Percentiles rank a stretch among this genome's conserved stretches.
Conservation (phyloP, 371 early-diverging fungal species). For the Rhizopus microsporus region DNA sequence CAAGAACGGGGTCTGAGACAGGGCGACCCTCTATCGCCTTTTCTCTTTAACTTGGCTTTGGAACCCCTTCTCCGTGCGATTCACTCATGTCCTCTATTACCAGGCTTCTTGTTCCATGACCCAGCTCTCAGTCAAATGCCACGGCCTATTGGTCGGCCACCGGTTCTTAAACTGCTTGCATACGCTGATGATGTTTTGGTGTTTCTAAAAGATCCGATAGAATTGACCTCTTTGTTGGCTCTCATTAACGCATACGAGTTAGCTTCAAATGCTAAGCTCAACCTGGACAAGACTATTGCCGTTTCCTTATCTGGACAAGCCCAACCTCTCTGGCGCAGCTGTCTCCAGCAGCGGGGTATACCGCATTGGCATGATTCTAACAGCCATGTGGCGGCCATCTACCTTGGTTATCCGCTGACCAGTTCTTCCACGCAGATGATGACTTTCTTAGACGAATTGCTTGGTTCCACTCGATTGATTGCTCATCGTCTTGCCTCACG, state of each 20-base stretch:
- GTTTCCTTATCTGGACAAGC: conserved; percentile 22
- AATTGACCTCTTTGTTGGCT: not conserved
- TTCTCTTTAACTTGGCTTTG: conserved; percentile 23
- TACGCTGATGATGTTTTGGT: conserved; percentile 20
- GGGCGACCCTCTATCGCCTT: conserved; percentile 13
- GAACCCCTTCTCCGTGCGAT: conserved; percentile 30
- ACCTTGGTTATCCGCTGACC: not conserved
- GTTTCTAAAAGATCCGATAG: not conserved
- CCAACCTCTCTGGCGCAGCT: not conserved
- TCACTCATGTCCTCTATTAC: not conserved
- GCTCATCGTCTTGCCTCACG: no score
- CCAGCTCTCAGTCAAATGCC: no score
- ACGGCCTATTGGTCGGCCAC: not conserved
- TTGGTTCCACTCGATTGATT: no score
- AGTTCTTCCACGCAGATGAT: not conserved
- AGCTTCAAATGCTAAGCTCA: conserved; percentile 27
- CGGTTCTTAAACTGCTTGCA: conserved; percentile 10
- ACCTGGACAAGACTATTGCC: conserved; percentile 21
- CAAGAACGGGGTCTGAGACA: conserved; percentile 14
- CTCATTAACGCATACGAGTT: conserved; percentile 1
- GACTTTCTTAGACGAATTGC: no score
- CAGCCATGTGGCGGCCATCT: conserved; percentile 11
- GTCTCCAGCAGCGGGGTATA: not conserved
- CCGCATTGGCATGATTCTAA: conserved; percentile 19
- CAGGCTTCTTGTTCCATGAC: conserved; percentile 1